Percentiles rank a stretch among this genome's conserved stretches.
phyloP scores from a whole-genome alignment of 2,329 filamentous ascomycete genomes.

The Penicillium thymicola region DNA sequence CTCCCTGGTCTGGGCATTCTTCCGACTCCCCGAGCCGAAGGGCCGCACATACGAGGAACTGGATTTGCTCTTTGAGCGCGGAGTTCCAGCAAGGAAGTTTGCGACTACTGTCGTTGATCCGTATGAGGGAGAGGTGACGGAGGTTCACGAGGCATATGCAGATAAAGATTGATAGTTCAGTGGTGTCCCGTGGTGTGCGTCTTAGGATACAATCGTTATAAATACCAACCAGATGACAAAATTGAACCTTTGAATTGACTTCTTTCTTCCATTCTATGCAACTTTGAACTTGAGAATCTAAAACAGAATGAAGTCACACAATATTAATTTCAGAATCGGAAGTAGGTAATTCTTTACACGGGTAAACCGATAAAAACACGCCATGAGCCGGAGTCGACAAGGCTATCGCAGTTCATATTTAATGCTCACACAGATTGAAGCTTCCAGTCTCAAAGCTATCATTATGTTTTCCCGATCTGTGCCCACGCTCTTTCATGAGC shows the following conservation, averaged over 20 bases:
- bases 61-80: slow-evolving; percentile 41
- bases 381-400: neutral
- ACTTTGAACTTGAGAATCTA: no score
- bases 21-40: slow-evolving; percentile 45
- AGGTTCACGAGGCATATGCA: neutral
- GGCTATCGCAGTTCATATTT: neutral
- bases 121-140: slow-evolving; percentile 9
- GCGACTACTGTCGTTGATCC: slow-evolving; percentile 33
- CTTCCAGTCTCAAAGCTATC: neutral
- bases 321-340: neutral
- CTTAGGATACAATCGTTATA: neutral
- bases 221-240: neutral
- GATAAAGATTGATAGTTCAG: neutral
- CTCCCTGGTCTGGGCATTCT: slow-evolving; percentile 43
- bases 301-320: neutral
- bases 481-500: slow-evolving; percentile 18
- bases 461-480: slow-evolving; percentile 1
- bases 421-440: slow-evolving; percentile 18
- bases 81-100: slow-evolving; percentile 41
- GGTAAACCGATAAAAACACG: no score
- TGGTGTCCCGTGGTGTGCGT: neutral
- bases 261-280: neutral
- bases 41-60: slow-evolving; percentile 43
- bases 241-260: neutral
- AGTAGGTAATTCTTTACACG: no score